Evolutionary conservation across 1,139 yeast genomes (phyloP).

Genomic region (Arxiozyma bovina): DNA sequence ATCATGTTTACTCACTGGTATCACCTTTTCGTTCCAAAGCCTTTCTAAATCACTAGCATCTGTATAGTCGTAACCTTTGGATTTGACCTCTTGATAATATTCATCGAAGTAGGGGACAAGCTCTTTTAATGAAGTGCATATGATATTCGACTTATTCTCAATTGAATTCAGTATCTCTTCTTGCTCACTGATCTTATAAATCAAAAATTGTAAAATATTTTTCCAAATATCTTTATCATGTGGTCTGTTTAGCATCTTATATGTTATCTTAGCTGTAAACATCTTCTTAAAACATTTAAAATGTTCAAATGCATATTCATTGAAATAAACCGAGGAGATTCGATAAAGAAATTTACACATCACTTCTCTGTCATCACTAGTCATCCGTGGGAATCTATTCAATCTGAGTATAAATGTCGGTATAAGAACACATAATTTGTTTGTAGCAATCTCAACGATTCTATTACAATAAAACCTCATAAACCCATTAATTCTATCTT

Average conservation of each 20-base stretch:
- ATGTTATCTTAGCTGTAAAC: conserved; percentile 25
- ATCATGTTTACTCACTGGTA: conserved; percentile 14
- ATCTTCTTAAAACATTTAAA: conserved; percentile 26
- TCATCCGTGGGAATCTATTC: conserved; percentile 12
- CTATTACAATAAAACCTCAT: conserved; percentile 23
- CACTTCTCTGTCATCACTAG: conserved; percentile 10
- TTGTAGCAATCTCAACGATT: conserved; percentile 23
- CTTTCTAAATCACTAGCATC: conserved; percentile 11
- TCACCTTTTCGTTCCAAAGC: conserved; percentile 15
- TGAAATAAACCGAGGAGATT: conserved; percentile 25
- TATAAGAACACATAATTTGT: conserved; percentile 19
- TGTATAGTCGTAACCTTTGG: conserved; percentile 1
- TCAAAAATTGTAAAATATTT: conserved; percentile 19
- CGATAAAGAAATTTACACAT: conserved; percentile 19
- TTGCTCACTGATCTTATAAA: conserved; percentile 13
- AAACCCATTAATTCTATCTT: conserved; percentile 12
- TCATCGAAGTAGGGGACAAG: background rate
- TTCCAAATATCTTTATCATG: conserved; percentile 21
- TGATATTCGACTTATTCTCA: background rate
- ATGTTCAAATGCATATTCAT: conserved; percentile 25
- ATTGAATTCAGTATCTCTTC: background rate
- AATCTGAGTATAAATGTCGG: conserved; percentile 23
- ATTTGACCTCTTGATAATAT: conserved; percentile 3
- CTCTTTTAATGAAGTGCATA: conserved; percentile 3
- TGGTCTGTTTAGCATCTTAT: conserved; percentile 21